phyloP scores from a whole-genome alignment of 2,329 filamentous ascomycete species.

The Trichoderma sp. region DNA sequence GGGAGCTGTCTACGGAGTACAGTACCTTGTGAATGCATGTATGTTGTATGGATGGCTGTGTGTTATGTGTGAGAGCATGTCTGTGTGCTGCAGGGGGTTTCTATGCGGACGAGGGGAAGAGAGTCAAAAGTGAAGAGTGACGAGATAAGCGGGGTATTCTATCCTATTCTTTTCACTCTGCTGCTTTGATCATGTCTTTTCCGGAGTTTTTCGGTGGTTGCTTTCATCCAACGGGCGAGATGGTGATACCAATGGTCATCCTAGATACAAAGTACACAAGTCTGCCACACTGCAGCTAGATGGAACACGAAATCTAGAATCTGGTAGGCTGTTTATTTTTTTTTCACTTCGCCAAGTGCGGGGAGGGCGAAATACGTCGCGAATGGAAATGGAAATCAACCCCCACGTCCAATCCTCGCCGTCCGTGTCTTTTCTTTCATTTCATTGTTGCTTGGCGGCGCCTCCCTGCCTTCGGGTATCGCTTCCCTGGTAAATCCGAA shows the following conservation, averaged over 20 bases:
- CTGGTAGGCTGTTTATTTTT: background rate
- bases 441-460: constrained; percentile 10
- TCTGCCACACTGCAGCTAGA: background rate
- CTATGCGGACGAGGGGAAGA: background rate
- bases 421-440: background rate
- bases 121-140: background rate
- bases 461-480: background rate
- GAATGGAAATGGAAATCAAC: background rate
- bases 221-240: background rate
- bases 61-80: background rate
- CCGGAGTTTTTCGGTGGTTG: background rate
- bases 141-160: background rate
- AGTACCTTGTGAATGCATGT: background rate
- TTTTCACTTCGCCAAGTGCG: background rate
- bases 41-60: background rate
- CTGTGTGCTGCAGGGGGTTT: background rate
- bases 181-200: background rate
- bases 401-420: background rate
- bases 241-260: background rate
- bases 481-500: constrained; percentile 2
- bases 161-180: too few species aligned
- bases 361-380: background rate
- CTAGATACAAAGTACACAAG: background rate
- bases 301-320: background rate
- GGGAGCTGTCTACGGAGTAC: background rate